Conservation (phyloP, 345 rosid species). For the Conringia planisiliqua region DNA sequence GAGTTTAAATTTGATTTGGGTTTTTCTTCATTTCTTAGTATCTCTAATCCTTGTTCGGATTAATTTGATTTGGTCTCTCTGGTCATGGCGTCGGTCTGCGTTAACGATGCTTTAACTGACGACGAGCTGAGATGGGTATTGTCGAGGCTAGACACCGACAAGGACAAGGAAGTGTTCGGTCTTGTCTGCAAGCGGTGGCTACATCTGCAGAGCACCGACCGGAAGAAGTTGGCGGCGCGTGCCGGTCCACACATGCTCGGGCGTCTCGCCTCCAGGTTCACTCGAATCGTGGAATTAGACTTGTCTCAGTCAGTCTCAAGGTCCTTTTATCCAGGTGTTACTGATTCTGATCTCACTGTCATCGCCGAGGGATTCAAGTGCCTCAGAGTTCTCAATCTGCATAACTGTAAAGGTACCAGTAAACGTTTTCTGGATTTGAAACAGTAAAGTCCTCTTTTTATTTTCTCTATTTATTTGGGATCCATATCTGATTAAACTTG, state of each 20-base stretch:
- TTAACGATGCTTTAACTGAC: slow-evolving; percentile 71
- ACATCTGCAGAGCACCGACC: slow-evolving; percentile 73
- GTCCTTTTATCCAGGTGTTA: slow-evolving; percentile 84
- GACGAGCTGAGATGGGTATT: slow-evolving; percentile 74
- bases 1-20: background rate
- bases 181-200: slow-evolving; percentile 95
- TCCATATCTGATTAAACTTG: background rate
- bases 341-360: slow-evolving; percentile 80
- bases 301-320: slow-evolving; percentile 90
- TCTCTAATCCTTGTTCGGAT: background rate
- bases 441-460: background rate
- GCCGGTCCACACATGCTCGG: slow-evolving; percentile 93
- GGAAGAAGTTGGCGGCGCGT: slow-evolving; percentile 82
- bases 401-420: slow-evolving; percentile 45
- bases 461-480: background rate
- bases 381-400: slow-evolving; percentile 57
- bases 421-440: background rate
- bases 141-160: slow-evolving; percentile 58
- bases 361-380: slow-evolving; percentile 62
- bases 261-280: slow-evolving; percentile 80
- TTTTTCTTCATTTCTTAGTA: slow-evolving; percentile 9
- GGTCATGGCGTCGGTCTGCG: slow-evolving; percentile 47
- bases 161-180: slow-evolving; percentile 82
- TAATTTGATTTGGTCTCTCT: background rate
- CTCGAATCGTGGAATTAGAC: slow-evolving; percentile 65